Base-by-base conservation (phyloP, 2,329 filamentous ascomycete genomes). In the Xylaria sp. region DNA sequence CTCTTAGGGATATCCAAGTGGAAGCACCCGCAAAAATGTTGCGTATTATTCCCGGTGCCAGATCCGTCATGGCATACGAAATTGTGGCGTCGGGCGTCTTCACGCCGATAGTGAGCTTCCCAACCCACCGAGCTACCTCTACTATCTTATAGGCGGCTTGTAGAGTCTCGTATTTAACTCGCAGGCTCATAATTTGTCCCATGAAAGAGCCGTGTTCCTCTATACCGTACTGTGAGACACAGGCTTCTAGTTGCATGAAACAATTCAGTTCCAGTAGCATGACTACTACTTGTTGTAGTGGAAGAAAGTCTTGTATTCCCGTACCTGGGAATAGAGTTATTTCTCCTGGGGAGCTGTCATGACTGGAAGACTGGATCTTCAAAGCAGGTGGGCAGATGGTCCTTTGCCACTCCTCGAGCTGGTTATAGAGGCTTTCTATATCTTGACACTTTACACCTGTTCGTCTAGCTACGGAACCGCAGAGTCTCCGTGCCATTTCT, bases 181-280 rank as follows among this genome's bases (percentile, higher is more conserved):
- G 51, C 56, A 53, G 52, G 25, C 47, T 56, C 23, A 48, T n/a
- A 31, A 63, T 63, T 13, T 63, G 56, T 10, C 58, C 58, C 23
- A 27, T 31, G 21, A 48, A 9, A 31, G 61, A 60, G n/a, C 38
- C 37, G 11, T 3, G 47, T 11, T 63, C 52, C 29, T 63, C 52
- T 21, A 63, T 61, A 17, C 57, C 61, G 43, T 63, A 61, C n/a
- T 49, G 19, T n/a, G 43, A 53, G 10, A 63, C 53, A 25, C 48
- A 60, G 15, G 41, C 48, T 33, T 63, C 61, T 47, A 60, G 5
- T 51, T 63, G 57, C 61, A 63, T 57, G 25, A 49, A 54, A 43
- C 57, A 61, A 29, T 48, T 60, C 3, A 61, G 23, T 40, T 60
- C 61, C 15, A 63, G 33, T 15, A 60, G 27, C 5, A 29, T 15